These are phyloP conservation scores for Coprinopsis sp. DNA, from an alignment of 768 basidiomycete genomes.

Conservation along the genomic window DNA sequence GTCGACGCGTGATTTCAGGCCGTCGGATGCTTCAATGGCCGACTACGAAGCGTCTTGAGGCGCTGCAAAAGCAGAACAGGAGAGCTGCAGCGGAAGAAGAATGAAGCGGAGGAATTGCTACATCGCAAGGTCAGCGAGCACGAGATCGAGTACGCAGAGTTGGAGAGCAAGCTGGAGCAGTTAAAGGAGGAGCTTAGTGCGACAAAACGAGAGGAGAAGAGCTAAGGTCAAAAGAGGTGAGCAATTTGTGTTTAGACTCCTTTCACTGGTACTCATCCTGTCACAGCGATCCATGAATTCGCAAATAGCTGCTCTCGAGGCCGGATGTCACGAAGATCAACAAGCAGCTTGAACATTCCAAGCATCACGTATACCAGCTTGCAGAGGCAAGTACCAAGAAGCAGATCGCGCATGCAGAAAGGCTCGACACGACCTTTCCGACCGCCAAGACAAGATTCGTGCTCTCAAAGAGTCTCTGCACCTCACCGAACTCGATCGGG, in stretches of 20 bases:
- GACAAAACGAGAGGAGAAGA: slow-evolving; percentile 93
- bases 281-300: slow-evolving; percentile 56
- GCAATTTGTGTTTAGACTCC: slow-evolving; percentile 12
- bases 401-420: slow-evolving; percentile 80
- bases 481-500: slow-evolving; percentile 60
- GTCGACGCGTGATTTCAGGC: slow-evolving; percentile 51
- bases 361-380: slow-evolving; percentile 68
- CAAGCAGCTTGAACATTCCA: slow-evolving; percentile 68
- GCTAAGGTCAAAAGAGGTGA: slow-evolving; percentile 78
- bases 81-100: slow-evolving; percentile 72
- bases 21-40: slow-evolving; percentile 68
- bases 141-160: slow-evolving; percentile 78
- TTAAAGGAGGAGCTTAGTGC: slow-evolving; percentile 67
- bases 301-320: slow-evolving; percentile 69
- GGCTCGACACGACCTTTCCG: slow-evolving; percentile 66
- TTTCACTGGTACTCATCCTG: slow-evolving; percentile 2
- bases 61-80: slow-evolving; percentile 63
- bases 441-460: slow-evolving; percentile 70
- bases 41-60: slow-evolving; percentile 70
- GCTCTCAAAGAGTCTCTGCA: slow-evolving; percentile 54
- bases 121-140: slow-evolving; percentile 68
- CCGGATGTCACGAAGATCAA: slow-evolving; percentile 74
- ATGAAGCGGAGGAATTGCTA: slow-evolving; percentile 68
- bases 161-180: slow-evolving; percentile 76
- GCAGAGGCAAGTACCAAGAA: slow-evolving; percentile 87